Percentiles rank a stretch among this genome's conserved stretches.
phyloP scores from a whole-genome alignment of 1,139 yeast species.

The Suhomyces terraborum region DNA sequence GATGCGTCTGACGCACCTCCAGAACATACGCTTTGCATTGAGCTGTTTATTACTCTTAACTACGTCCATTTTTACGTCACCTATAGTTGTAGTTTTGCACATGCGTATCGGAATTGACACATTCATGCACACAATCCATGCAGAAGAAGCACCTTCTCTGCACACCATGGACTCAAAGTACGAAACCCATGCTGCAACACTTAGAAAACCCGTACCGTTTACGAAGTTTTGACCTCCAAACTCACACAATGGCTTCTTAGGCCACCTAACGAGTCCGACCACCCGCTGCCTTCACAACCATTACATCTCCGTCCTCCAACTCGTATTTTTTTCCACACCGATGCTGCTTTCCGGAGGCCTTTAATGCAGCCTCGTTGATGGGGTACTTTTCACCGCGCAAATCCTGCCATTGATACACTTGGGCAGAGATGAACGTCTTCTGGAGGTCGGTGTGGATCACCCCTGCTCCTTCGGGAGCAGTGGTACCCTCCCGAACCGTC shows the following conservation, averaged over 20 bases:
- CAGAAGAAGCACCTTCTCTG: too few relatives aligned
- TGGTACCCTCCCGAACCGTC: constrained; percentile 77
- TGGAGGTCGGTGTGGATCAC: constrained; percentile 87
- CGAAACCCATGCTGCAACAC: too few relatives aligned
- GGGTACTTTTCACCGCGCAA: constrained; percentile 39
- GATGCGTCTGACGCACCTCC: too few relatives aligned
- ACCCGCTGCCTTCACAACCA: constrained; percentile 59
- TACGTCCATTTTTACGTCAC: too few relatives aligned
- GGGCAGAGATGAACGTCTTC: constrained; percentile 81
- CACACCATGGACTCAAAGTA: too few relatives aligned
- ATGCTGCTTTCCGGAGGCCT: constrained; percentile 51
- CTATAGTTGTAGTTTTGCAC: too few relatives aligned
- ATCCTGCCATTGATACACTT: constrained; percentile 84
- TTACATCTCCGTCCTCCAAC: constrained; percentile 78
- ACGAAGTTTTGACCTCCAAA: too few relatives aligned
- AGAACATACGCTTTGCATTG: too few relatives aligned
- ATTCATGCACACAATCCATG: too few relatives aligned
- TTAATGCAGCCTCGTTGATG: constrained; percentile 47
- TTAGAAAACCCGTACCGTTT: too few relatives aligned
- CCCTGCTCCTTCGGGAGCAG: constrained; percentile 93
- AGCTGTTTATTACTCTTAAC: too few relatives aligned
- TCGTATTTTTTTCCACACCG: constrained; percentile 71
- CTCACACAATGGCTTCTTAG: neutral
- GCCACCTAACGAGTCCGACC: constrained; percentile 31
- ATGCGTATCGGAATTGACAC: too few relatives aligned